Percentiles rank a stretch among this genome's conserved stretches.
Evolutionary conservation across 345 rosid species (phyloP).

Genomic region (Dipteronia dyeriana): DNA sequence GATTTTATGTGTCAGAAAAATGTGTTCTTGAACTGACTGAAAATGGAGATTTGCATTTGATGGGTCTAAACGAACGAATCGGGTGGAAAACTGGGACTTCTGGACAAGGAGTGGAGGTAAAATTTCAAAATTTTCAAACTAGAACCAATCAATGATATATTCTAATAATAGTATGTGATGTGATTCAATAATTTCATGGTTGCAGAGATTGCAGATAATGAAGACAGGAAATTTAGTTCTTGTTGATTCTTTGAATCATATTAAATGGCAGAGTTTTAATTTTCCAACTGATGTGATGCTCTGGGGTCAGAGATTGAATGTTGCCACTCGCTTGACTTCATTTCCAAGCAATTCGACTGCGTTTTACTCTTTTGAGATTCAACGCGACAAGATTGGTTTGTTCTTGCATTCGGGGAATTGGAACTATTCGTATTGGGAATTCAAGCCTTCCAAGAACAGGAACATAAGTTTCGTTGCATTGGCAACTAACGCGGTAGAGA

Average conservation of each 20-base stretch:
- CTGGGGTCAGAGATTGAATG: slow-evolving; percentile 75
- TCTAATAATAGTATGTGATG: not conserved
- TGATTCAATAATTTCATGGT: not conserved
- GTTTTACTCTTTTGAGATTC: slow-evolving; percentile 75
- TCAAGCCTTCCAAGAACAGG: slow-evolving; percentile 61
- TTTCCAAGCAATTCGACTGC: slow-evolving; percentile 57
- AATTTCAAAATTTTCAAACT: too few relatives aligned
- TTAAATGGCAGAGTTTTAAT: slow-evolving; percentile 95
- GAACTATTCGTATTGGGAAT: slow-evolving; percentile 92
- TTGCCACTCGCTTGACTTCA: slow-evolving; percentile 83
- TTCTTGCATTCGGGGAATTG: slow-evolving; percentile 54
- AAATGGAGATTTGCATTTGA: slow-evolving; percentile 74
- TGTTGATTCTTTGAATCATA: slow-evolving; percentile 48
- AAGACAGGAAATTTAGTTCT: slow-evolving; percentile 74
- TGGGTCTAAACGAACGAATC: slow-evolving; percentile 46
- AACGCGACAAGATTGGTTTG: slow-evolving; percentile 57
- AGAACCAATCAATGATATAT: not conserved
- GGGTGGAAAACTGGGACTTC: slow-evolving; percentile 89
- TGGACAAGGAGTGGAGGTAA: slow-evolving; percentile 91
- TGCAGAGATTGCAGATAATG: slow-evolving; percentile 76
- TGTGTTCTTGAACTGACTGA: slow-evolving; percentile 65
- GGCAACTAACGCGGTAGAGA: slow-evolving; percentile 53
- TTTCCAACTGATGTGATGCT: slow-evolving; percentile 89
- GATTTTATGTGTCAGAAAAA: slow-evolving; percentile 45
- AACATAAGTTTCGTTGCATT: slow-evolving; percentile 55